phyloP scores from a whole-genome alignment of 495 filamentous ascomycete genomes.

The Trypethelium eluteriae region DNA sequence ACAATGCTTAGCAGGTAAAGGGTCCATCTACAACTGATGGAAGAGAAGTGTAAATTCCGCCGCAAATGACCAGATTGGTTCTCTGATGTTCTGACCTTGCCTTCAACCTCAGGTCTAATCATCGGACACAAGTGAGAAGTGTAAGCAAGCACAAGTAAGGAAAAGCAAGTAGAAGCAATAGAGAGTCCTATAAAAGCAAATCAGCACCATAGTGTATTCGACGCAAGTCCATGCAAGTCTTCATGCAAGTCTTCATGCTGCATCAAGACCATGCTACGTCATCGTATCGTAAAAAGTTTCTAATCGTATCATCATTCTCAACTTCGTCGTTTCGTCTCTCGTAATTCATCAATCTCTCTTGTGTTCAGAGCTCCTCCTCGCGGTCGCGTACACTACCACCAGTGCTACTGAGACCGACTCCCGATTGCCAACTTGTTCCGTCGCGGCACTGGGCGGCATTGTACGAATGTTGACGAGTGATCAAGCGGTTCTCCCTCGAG shows the following conservation, averaged over 20 bases:
- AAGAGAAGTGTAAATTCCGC: too few relatives aligned
- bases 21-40: too few relatives aligned
- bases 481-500: background rate
- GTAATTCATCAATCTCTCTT: background rate
- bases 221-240: too few relatives aligned
- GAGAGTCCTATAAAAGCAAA: too few relatives aligned
- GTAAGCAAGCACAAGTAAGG: too few relatives aligned
- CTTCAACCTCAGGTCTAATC: too few relatives aligned
- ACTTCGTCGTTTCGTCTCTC: background rate
- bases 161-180: background rate
- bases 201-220: too few relatives aligned
- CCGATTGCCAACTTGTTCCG: background rate
- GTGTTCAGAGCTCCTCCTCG: background rate
- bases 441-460: background rate
- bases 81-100: too few relatives aligned
- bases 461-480: background rate
- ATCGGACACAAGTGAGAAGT: too few relatives aligned
- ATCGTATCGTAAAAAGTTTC: background rate
- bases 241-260: background rate
- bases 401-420: background rate
- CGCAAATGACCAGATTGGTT: too few relatives aligned
- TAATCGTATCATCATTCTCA: background rate
- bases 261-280: background rate
- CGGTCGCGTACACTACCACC: background rate
- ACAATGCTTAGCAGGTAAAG: too few relatives aligned